These are phyloP conservation scores for Cubamyces lactineus DNA, from an alignment of 768 basidiomycete genomes.

Conservation along the genomic window DNA sequence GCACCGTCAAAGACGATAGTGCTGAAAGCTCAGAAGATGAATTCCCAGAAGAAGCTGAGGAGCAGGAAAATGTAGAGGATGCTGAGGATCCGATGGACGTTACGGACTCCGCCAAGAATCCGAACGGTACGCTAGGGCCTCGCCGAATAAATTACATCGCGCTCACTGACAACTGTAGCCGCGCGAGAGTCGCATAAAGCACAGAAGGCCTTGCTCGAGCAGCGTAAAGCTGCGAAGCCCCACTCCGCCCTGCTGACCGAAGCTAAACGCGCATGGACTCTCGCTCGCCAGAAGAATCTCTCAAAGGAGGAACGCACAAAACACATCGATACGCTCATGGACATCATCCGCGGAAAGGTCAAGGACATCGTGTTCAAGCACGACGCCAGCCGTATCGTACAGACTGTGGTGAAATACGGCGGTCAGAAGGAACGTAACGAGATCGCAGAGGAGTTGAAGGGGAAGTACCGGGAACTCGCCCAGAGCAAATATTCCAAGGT, in stretches of 20 bases:
- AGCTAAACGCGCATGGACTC: conserved; percentile 79
- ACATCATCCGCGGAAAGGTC: conserved; percentile 76
- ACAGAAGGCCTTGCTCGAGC: conserved; percentile 66
- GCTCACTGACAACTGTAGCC: conserved; percentile 41
- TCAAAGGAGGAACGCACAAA: conserved; percentile 71
- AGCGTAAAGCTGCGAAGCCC: conserved; percentile 78
- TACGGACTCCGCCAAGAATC: conserved; percentile 46
- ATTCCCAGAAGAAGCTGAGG: conserved; percentile 4
- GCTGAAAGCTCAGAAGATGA: conserved; percentile 48
- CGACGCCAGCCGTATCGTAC: conserved; percentile 86
- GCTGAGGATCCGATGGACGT: conserved; percentile 37
- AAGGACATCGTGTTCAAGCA: conserved; percentile 90
- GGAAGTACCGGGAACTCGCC: conserved; percentile 73
- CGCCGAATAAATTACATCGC: neutral
- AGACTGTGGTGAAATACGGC: conserved; percentile 83
- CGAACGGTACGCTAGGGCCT: conserved; percentile 51
- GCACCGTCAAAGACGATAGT: conserved; percentile 36
- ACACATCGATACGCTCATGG: conserved; percentile 75
- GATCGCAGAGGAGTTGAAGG: conserved; percentile 82
- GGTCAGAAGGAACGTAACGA: conserved; percentile 73
- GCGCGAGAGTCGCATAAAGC: conserved; percentile 71
- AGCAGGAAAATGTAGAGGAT: conserved; percentile 37
- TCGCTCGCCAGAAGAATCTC: conserved; percentile 73
- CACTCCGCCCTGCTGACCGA: conserved; percentile 68
- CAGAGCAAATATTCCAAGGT: conserved; percentile 94